Percentiles rank a stretch among this genome's conserved stretches.
These are phyloP conservation scores for Kuraishia piskuri DNA, from an alignment of 805 yeast species.

Conservation along the genomic window DNA sequence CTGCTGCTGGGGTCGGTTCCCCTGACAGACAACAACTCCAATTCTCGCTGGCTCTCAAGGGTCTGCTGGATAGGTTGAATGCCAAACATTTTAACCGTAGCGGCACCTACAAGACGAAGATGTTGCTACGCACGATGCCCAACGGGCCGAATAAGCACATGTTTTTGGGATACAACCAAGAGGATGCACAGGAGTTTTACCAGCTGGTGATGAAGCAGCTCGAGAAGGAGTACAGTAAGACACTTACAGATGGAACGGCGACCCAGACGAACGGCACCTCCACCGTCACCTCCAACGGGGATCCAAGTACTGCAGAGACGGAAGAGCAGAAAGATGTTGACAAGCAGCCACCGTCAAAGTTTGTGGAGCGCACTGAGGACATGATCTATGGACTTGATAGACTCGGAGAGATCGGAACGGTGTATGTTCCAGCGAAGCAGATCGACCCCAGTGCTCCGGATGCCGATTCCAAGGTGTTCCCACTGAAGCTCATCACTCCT, in stretches of 20 bases:
- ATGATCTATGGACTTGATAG: conserved; percentile 29
- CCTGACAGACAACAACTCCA: neutral
- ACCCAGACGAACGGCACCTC: neutral
- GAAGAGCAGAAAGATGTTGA: conserved; percentile 5
- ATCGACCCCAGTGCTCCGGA: conserved; percentile 61
- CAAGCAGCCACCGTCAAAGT: conserved; percentile 17
- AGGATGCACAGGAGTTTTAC: conserved; percentile 95
- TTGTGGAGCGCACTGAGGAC: conserved; percentile 16
- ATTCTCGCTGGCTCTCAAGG: conserved; percentile 27
- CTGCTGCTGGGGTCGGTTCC: conserved; percentile 11
- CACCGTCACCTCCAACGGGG: no score
- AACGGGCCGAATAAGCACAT: conserved; percentile 73
- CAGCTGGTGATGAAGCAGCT: conserved; percentile 65
- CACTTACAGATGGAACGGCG: conserved; percentile 16
- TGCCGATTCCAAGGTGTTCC: conserved; percentile 34
- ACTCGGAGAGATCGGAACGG: conserved; percentile 53
- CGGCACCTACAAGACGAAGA: conserved; percentile 54
- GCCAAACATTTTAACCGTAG: conserved; percentile 42
- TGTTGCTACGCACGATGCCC: conserved; percentile 57
- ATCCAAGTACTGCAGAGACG: no score
- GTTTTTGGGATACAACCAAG: conserved; percentile 82
- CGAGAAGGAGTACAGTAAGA: conserved; percentile 41
- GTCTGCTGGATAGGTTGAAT: conserved; percentile 48
- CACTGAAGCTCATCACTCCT: conserved; percentile 67
- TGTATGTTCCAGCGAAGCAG: conserved; percentile 65